A percentile compares a stretch with the other conserved stretches of the same genome.
phyloP scores from a whole-genome alignment of 768 basidiomycete species.

The Antrodiella citrinella region DNA sequence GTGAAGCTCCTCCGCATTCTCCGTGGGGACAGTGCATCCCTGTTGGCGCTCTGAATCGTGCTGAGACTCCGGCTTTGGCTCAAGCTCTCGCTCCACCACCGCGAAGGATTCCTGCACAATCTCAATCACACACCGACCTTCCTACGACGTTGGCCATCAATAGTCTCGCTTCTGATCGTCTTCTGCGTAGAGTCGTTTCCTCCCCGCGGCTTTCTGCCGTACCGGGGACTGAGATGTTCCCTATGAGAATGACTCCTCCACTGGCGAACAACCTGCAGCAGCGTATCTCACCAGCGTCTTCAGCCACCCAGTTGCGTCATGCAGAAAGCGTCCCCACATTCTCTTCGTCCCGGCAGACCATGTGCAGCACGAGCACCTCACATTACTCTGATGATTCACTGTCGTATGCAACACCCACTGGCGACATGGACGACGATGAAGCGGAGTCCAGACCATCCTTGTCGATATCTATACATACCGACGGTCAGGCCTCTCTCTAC shows the following conservation, averaged over 20 bases:
- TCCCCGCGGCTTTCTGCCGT: slow-evolving; percentile 15
- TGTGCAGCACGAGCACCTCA: slow-evolving; percentile 10
- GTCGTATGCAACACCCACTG: slow-evolving; percentile 20
- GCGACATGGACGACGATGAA: slow-evolving; percentile 17
- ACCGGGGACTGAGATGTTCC: slow-evolving; percentile 2
- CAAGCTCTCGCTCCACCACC: slow-evolving; percentile 64
- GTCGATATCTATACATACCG: slow-evolving; percentile 38
- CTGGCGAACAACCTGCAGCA: not conserved
- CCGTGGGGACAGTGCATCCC: slow-evolving; percentile 22
- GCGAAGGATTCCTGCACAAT: slow-evolving; percentile 38
- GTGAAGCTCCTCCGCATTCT: slow-evolving; percentile 9
- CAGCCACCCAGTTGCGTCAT: not conserved
- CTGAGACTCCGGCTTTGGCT: slow-evolving; percentile 58
- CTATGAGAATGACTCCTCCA: not conserved
- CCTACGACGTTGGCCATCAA: slow-evolving; percentile 8
- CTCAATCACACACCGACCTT: slow-evolving; percentile 36
- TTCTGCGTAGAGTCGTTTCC: slow-evolving; percentile 17
- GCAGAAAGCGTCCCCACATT: slow-evolving; percentile 9
- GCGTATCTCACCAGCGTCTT: not conserved
- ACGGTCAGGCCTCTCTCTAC: slow-evolving; percentile 50
- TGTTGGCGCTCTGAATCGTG: slow-evolving; percentile 36
- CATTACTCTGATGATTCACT: slow-evolving; percentile 27
- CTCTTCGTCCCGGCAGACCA: slow-evolving; percentile 6
- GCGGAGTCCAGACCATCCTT: slow-evolving; percentile 35
- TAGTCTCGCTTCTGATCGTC: slow-evolving; percentile 11